Evolutionary conservation across 2,329 filamentous ascomycete species (phyloP).

Genomic region (Colletotrichum liaoningense): DNA sequence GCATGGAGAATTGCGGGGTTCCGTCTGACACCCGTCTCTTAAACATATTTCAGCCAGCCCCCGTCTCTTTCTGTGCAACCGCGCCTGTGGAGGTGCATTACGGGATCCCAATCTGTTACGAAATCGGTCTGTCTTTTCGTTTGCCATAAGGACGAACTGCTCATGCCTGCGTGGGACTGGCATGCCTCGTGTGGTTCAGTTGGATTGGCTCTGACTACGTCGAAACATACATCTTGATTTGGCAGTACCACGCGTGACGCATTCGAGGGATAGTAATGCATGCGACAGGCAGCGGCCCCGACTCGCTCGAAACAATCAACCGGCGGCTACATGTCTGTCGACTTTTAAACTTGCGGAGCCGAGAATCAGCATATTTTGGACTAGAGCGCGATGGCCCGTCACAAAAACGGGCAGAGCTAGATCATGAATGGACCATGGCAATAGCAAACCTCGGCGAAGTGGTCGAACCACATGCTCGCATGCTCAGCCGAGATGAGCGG

Average conservation of each 20-base stretch:
- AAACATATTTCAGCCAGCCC: slow-evolving; percentile 2
- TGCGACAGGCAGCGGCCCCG: background rate
- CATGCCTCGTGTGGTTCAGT: background rate
- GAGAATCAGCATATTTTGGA: slow-evolving; percentile 1
- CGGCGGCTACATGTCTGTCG: background rate
- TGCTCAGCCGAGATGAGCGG: background rate
- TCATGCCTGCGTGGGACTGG: background rate
- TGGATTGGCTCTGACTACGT: background rate
- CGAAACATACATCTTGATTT: background rate
- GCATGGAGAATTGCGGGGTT: slow-evolving; percentile 21
- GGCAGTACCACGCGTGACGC: background rate
- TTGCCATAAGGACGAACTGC: background rate
- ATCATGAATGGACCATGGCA: background rate
- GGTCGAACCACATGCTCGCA: background rate
- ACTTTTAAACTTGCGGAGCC: background rate
- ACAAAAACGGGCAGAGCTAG: background rate
- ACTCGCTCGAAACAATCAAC: background rate
- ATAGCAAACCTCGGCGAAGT: background rate
- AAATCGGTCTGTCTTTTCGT: background rate
- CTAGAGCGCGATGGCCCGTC: background rate
- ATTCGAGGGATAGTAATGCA: background rate
- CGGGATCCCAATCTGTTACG: background rate
- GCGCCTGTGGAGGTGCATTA: background rate
- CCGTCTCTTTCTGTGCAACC: background rate
- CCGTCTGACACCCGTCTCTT: slow-evolving; percentile 17